Conservation (phyloP, 495 filamentous ascomycete genomes). For the Opeltia flavorubescens region DNA sequence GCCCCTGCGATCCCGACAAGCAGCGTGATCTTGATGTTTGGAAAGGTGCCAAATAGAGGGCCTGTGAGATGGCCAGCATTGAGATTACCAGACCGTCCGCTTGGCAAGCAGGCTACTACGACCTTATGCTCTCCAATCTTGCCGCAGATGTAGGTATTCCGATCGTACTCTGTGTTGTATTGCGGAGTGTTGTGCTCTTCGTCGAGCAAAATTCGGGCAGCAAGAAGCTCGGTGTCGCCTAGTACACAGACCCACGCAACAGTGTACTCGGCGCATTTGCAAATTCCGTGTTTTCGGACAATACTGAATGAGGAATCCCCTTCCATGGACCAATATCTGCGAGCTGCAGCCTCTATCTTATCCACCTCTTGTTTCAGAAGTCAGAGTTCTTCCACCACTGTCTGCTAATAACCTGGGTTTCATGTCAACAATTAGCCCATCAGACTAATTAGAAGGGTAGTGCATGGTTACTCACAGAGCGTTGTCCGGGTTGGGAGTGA, state of each 20-base stretch:
- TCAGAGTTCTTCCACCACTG: too few species aligned
- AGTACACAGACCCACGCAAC: not conserved
- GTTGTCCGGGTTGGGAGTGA: too few species aligned
- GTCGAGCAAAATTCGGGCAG: not conserved
- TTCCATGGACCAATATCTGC: too few species aligned
- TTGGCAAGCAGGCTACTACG: not conserved
- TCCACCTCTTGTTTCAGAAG: too few species aligned
- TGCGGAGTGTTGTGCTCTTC: not conserved
- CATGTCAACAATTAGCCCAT: too few species aligned
- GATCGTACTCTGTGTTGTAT: not conserved
- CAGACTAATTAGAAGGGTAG: too few species aligned
- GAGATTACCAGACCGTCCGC: not conserved
- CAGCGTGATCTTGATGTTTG: not conserved
- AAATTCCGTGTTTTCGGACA: too few species aligned
- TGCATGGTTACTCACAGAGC: too few species aligned
- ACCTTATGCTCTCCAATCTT: not conserved
- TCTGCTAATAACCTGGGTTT: too few species aligned
- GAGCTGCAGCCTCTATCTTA: too few species aligned
- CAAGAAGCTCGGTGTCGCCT: not conserved
- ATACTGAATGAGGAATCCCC: too few species aligned
- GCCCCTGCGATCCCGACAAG: not conserved
- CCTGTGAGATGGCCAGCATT: not conserved
- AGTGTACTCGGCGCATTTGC: too few species aligned
- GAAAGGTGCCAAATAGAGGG: not conserved
- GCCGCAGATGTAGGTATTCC: not conserved